These are phyloP conservation scores for Eimeria maxima DNA, from an alignment of 169 alveolate species.

Conservation along the genomic window DNA sequence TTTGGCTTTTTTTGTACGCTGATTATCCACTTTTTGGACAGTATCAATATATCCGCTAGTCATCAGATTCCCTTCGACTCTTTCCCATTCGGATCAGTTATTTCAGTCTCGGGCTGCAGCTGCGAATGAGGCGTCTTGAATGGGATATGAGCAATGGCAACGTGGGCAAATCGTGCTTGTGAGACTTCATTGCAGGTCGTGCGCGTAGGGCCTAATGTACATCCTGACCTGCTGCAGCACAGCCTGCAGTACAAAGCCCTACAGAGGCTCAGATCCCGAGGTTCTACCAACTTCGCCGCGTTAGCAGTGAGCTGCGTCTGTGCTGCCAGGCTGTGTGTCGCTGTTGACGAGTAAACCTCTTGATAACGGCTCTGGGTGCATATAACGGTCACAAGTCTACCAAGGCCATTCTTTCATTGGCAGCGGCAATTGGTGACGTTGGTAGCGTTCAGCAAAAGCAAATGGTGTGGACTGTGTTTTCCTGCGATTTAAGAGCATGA, in stretches of 20 bases:
- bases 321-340: not conserved
- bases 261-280: slow-evolving; percentile 86
- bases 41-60: not conserved
- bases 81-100: not conserved
- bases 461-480: not conserved
- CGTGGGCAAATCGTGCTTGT: not conserved
- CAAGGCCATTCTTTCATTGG: too few species aligned
- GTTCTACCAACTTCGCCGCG: slow-evolving; percentile 76
- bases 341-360: not conserved
- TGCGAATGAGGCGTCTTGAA: not conserved
- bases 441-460: too few species aligned
- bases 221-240: slow-evolving; percentile 92
- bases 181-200: slow-evolving; percentile 86
- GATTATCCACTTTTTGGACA: not conserved
- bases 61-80: not conserved
- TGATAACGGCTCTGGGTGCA: too few species aligned
- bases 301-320: slow-evolving; percentile 55
- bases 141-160: not conserved
- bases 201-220: slow-evolving; percentile 95
- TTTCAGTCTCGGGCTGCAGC: not conserved
- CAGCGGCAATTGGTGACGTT: too few species aligned
- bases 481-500: not conserved
- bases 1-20: not conserved
- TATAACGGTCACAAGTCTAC: too few species aligned
- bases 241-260: slow-evolving; percentile 92